These are phyloP conservation scores for Candida frijolesensis DNA, from an alignment of 1,139 yeast species.

Conservation along the genomic window DNA sequence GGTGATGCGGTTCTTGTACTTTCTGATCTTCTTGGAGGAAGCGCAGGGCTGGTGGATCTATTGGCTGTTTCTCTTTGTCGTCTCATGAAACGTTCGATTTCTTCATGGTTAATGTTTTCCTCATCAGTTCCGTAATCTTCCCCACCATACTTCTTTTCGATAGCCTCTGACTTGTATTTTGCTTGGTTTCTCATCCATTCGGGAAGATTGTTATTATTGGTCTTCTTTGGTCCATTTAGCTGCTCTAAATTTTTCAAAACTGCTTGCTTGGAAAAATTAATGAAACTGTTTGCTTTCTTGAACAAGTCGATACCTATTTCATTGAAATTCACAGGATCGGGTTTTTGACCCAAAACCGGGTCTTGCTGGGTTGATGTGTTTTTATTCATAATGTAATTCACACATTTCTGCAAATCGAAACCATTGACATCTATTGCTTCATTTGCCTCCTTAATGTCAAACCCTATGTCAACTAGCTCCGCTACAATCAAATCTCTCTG, in stretches of 20 bases:
- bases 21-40: constrained; percentile 1
- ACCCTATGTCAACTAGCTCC: constrained; percentile 80
- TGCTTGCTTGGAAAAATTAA: constrained; percentile 62
- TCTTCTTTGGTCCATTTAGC: constrained; percentile 41
- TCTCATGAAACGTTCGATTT: constrained; percentile 42
- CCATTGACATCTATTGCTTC: constrained; percentile 64
- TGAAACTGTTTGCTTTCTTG: constrained; percentile 61
- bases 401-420: constrained; percentile 63
- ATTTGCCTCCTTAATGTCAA: constrained; percentile 60
- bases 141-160: constrained; percentile 39
- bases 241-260: constrained; percentile 67
- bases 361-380: constrained; percentile 17
- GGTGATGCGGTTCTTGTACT: neutral
- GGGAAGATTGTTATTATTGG: constrained; percentile 46
- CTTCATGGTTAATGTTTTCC: constrained; percentile 46
- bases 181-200: constrained; percentile 77
- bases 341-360: constrained; percentile 15
- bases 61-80: constrained; percentile 33
- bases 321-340: constrained; percentile 40
- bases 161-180: constrained; percentile 45
- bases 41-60: neutral
- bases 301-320: constrained; percentile 66
- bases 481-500: constrained; percentile 59
- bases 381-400: constrained; percentile 61
- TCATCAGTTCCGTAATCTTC: constrained; percentile 49